A percentile compares a stretch with the other conserved stretches of the same genome.
phyloP scores from a whole-genome alignment of 2,329 filamentous ascomycete species.

The Cladosporium sp. region DNA sequence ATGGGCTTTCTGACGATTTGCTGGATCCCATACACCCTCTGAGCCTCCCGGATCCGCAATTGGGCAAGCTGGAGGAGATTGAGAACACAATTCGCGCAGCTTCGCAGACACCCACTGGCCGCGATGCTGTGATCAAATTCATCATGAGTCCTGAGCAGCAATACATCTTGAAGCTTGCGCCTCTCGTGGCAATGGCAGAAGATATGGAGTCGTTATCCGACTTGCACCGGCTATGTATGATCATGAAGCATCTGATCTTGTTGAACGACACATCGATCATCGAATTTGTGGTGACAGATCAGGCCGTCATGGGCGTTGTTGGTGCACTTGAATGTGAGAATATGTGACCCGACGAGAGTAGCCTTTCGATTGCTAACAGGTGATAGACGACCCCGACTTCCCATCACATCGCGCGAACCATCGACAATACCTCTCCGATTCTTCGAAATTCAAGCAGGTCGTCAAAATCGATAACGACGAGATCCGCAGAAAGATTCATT shows the following conservation, averaged over 20 bases:
- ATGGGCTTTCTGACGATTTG: constrained; percentile 82
- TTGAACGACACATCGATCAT: constrained; percentile 94
- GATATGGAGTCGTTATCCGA: constrained; percentile 83
- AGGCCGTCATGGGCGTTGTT: constrained; percentile 84
- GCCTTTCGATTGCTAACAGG: constrained; percentile 27
- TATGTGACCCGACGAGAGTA: background rate
- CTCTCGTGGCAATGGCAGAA: constrained; percentile 81
- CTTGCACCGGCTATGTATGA: constrained; percentile 88
- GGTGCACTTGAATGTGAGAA: constrained; percentile 76
- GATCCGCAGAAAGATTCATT: constrained; percentile 87
- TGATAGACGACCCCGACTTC: constrained; percentile 83
- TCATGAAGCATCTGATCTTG: constrained; percentile 93
- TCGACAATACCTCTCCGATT: constrained; percentile 82
- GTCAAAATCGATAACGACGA: constrained; percentile 80
- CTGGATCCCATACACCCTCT: constrained; percentile 69
- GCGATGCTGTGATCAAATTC: constrained; percentile 82
- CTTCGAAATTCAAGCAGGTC: constrained; percentile 92
- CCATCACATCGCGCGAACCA: constrained; percentile 97
- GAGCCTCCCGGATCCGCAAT: constrained; percentile 69
- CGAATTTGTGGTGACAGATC: constrained; percentile 85
- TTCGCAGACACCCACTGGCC: constrained; percentile 66
- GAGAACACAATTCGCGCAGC: constrained; percentile 78
- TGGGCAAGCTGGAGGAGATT: constrained; percentile 79
- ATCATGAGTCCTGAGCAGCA: constrained; percentile 66
- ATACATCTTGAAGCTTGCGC: constrained; percentile 82